Evolutionary conservation across 805 yeast species (phyloP).

Genomic region (Maudiozyma bulderi): DNA sequence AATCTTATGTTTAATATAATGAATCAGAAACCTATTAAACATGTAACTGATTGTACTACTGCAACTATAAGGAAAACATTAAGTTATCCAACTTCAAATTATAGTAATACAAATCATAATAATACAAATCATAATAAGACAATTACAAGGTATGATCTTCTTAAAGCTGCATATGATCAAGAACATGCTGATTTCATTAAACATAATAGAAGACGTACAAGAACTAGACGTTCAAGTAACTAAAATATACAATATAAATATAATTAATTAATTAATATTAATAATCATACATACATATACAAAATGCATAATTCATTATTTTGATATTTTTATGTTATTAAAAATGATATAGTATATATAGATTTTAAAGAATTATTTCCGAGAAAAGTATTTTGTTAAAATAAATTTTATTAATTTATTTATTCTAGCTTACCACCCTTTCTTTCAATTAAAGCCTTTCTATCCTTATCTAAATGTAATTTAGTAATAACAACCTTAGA

Average conservation of each 20-base stretch:
- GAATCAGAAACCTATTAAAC: conserved; percentile 1
- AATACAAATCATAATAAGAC: conserved; percentile 5
- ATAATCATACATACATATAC: background rate
- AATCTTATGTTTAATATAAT: background rate
- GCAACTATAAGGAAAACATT: background rate
- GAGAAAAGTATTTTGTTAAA: too few relatives aligned
- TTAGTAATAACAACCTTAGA: conserved; percentile 97
- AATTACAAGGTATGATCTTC: conserved; percentile 18
- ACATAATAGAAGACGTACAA: background rate
- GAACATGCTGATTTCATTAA: background rate
- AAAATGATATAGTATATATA: background rate
- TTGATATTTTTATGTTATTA: background rate
- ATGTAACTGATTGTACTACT: background rate
- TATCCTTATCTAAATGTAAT: conserved; percentile 95
- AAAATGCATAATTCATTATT: background rate
- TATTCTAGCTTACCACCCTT: conserved; percentile 96
- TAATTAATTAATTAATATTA: too few relatives aligned
- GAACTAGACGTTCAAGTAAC: background rate
- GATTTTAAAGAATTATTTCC: background rate
- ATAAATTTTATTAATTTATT: conserved; percentile 20
- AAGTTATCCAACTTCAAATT: conserved; percentile 3
- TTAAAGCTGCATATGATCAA: conserved; percentile 12
- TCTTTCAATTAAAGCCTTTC: conserved; percentile 93
- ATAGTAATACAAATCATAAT: conserved; percentile 1
- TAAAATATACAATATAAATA: background rate